A percentile compares a stretch with the other conserved stretches of the same genome.
Conservation (phyloP, 1,284 basidiomycete genomes). For the Mycena sp. region DNA sequence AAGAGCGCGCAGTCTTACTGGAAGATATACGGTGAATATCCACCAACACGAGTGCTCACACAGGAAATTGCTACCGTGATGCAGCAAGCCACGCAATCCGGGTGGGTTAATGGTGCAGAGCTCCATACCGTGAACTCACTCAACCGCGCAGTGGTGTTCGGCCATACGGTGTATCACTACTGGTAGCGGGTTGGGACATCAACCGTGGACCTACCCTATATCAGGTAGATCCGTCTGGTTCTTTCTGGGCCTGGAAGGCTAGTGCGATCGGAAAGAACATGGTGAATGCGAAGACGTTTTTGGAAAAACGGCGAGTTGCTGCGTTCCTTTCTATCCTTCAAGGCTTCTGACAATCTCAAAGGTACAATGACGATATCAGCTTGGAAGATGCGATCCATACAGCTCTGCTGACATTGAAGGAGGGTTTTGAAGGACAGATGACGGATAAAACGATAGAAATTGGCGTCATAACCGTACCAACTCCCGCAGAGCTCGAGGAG, state of each 20-base stretch:
- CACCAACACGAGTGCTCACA: conserved; percentile 95
- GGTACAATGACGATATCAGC: conserved; percentile 99
- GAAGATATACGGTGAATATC: conserved; percentile 99
- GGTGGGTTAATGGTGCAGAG: conserved; percentile 62
- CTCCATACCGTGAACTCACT: conserved; percentile 15
- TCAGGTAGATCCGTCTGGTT: conserved; percentile 98
- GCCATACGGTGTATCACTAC: conserved; percentile 95
- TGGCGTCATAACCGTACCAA: conserved; percentile 92
- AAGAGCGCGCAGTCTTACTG: conserved; percentile 99
- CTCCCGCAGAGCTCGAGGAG: conserved; percentile 77
- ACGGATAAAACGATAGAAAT: conserved; percentile 99
- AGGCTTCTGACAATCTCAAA: conserved; percentile 47
- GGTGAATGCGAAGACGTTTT: conserved; percentile 98
- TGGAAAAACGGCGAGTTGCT: conserved; percentile 98
- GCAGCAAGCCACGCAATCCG: conserved; percentile 99
- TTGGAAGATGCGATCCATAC: conserved; percentile 99
- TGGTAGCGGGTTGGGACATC: conserved; percentile 96
- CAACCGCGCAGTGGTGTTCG: conserved; percentile 84
- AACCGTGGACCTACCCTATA: conserved; percentile 94
- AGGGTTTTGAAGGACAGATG: conserved; percentile 99
- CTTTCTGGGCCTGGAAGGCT: conserved; percentile 99
- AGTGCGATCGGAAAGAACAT: conserved; percentile 99
- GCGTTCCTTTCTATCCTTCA: no score
- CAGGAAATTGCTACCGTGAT: conserved; percentile 98
- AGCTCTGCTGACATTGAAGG: conserved; percentile 97